A percentile compares a stretch with the other conserved stretches of the same genome.
Evolutionary conservation across 306 rosid genomes (phyloP).

Genomic region (Vigna unguiculata): DNA sequence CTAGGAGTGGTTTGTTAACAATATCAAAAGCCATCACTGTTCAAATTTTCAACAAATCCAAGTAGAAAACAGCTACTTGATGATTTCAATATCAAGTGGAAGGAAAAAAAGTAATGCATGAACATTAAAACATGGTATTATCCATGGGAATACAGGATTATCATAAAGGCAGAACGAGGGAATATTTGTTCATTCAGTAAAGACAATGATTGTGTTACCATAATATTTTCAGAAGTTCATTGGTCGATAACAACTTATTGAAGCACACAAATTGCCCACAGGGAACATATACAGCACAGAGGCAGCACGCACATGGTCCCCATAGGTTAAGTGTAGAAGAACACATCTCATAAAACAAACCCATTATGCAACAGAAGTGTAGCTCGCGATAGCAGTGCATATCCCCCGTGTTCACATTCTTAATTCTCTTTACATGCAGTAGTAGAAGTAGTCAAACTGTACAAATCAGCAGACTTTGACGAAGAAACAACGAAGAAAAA

Average conservation of each 20-base stretch:
- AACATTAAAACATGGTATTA: not conserved
- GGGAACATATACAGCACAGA: slow-evolving; percentile 50
- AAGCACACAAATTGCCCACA: slow-evolving; percentile 52
- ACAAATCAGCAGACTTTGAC: slow-evolving; percentile 52
- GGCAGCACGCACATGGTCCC: slow-evolving; percentile 54
- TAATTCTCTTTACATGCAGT: slow-evolving; percentile 56
- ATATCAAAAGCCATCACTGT: not conserved
- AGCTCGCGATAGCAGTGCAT: slow-evolving; percentile 56
- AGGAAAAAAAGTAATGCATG: not conserved
- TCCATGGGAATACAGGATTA: slow-evolving; percentile 18
- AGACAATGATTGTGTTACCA: slow-evolving; percentile 52
- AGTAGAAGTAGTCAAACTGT: slow-evolving; percentile 47
- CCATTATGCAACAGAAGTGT: slow-evolving; percentile 56
- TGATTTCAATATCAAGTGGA: slow-evolving; percentile 4
- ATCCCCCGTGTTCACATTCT: slow-evolving; percentile 51
- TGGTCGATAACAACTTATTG: slow-evolving; percentile 43
- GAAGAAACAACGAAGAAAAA: slow-evolving; percentile 51
- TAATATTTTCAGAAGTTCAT: slow-evolving; percentile 46
- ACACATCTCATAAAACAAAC: slow-evolving; percentile 57
- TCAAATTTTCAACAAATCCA: slow-evolving; percentile 5
- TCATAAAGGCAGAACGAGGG: slow-evolving; percentile 36
- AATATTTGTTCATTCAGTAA: slow-evolving; percentile 44
- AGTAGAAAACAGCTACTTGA: not conserved
- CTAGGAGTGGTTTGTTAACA: not conserved
- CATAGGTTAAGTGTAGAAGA: slow-evolving; percentile 51